Base-by-base conservation (phyloP, 805 yeast genomes). In the Huiozyma naganishii region DNA sequence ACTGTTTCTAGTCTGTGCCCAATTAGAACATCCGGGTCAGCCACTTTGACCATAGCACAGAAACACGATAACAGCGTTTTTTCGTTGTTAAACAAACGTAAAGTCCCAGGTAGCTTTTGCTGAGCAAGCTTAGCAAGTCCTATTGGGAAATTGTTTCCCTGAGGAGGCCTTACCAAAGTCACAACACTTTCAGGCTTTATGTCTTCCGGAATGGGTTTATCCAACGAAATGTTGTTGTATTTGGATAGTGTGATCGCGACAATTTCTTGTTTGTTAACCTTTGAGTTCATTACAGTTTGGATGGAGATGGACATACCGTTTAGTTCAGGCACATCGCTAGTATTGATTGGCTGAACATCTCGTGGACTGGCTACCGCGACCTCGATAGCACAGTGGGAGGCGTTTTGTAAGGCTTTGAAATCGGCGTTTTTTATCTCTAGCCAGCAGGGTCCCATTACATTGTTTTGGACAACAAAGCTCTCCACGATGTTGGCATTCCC, bases 371-470 rank as follows among this genome's bases (percentile, higher is more conserved):
- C 55, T 1, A 84, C 74, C 1, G 79, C 65, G 1, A 83, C 76
- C 54, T 87, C 95, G n/a, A 84, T 71, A 44, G 76, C 75, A 64
- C 95, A 85, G 65, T 89, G 90, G 0, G 95, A 80, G 2, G 83
- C 72, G 54, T 79, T 81, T 42, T 71, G 73, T 36, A 80, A 61
- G 0, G 76, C 61, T 27, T 61, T 58, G 52, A 83, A 82, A 48
- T 80, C 79, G 40, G 80, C 82, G 41, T 75, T 72, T 37, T 72
- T 68, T 42, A 92, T 70, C 40, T 83, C 83, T 42, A 92, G 68
- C 98, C 98, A 92, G 61, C 97, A 88, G 3, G 98, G 98, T 7
- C 98, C 98, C 96, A 87, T 89, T 38, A 92, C 72, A 52, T 82
- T 80, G 52, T 84, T 72, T 60, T 81, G 86, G 27, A 89, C 54